Evolutionary conservation across 352 stramenopile species (phyloP).

Genomic region (Poterioochromonas sp.): DNA sequence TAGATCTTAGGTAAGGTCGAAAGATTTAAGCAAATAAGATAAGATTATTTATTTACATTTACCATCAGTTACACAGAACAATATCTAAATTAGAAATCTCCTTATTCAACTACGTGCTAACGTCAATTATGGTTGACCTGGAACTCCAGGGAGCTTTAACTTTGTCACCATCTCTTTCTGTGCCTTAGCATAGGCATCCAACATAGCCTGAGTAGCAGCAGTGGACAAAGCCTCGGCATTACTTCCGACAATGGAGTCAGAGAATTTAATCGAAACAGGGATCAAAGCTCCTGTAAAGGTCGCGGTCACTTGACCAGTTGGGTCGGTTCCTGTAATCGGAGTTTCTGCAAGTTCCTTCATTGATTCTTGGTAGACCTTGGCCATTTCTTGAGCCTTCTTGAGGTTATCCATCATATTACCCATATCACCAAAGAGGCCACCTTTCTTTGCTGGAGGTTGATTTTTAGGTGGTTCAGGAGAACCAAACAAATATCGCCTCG

Average conservation of each 20-base stretch:
- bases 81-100: too few relatives aligned
- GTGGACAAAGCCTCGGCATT: background rate
- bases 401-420: conserved; percentile 20
- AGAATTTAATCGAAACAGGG: background rate
- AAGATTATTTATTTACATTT: too few relatives aligned
- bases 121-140: too few relatives aligned
- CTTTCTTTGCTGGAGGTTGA: background rate
- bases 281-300: background rate
- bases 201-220: conserved; percentile 11
- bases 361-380: background rate
- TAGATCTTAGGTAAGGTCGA: too few relatives aligned
- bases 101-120: too few relatives aligned
- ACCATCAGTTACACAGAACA: too few relatives aligned
- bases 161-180: background rate
- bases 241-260: background rate
- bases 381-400: conserved; percentile 20
- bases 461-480: background rate
- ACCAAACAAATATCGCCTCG: conserved; percentile 8
- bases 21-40: too few relatives aligned
- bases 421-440: conserved; percentile 9
- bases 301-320: background rate
- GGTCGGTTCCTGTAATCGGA: background rate
- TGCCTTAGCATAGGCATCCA: background rate
- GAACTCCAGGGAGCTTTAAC: too few relatives aligned
- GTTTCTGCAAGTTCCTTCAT: background rate